Base-by-base conservation (phyloP, 163 green algal species). In the Smithsoniella earleae region DNA sequence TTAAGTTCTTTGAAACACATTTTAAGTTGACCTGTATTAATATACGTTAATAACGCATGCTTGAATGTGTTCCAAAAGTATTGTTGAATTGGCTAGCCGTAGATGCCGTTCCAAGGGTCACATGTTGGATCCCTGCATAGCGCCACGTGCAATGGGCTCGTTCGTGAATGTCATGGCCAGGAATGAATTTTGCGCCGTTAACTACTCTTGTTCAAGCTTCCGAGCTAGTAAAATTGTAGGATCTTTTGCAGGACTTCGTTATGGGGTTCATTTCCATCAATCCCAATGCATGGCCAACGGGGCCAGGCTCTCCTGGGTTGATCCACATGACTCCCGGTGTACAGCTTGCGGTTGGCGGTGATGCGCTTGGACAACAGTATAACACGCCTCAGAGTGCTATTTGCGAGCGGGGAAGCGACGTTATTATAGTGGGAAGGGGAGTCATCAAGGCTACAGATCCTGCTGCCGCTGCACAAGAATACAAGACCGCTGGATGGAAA, bases 321-420 rank as follows among this genome's bases (percentile, higher is more conserved):
- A 88, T 98, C 27, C 92, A 98, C 82, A 98, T 98, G 95, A 98
- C 95, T 2, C 94, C 94, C 1, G 95, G 95, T 3, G 91, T 99
- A 43, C 89, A 97, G 86, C 78, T 99, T 73, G 77, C 82, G 0
- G 81, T 76, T n/a, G 92, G 92, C 13, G 87, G 91, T 16, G 94
- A 99, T 76, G 88, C 82, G 13, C 79, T 99, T 58, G 92, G 89
- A 0, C 88, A 93, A 80, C 89, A 97, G 83, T 98, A 98, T 86
- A 96, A 97, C 83, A 98, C 93, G 1, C 95, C 95, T 3, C 46
- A 49, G 25, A 63, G 74, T 10, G 94, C 95, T 0, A 92, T 99
- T 46, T 85, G 82, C 2, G 78, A 86, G 22, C 80, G 88, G 28
- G 89, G 92, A 62, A 95, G 83, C 62, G 95, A 99, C 76, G 85